Evolutionary conservation across 176 grass and related monocot genomes (phyloP), one percentile per base, ranked within the genome.

Genomic region (Aegilops tauschii): DNA sequence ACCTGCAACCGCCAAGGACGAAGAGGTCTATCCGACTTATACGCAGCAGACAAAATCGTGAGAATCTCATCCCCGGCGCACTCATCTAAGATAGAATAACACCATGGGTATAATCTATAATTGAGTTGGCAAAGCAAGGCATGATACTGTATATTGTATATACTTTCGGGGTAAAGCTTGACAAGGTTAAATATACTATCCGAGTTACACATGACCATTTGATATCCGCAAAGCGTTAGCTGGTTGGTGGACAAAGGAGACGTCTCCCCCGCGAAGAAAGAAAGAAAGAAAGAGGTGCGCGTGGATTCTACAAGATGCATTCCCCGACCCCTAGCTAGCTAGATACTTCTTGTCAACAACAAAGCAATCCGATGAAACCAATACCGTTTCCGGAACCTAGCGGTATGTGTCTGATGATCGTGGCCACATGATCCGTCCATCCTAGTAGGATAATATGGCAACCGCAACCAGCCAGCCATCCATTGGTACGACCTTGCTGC

Each of bases 251-350:
- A 31, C 45, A 70, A 69, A 82, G 25, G 69, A 70, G 50, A 37
- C 36, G 42, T 7, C 2, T 21, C 54, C 1, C 54, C 18, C 54
- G 54, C 54, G 54, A 20, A 9, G 7, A 59, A 59, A 21, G 17
- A 59, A 59, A 21, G 17, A 59, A 34, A 31, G 1, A 2, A 58
- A 3, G 18, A 8, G 54, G 50, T 5, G 18, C 21, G 18, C 2
- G 54, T 37, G 65, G 39, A 73, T 74, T 25, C 44, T 74, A 74
- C 72, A 50, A 40, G 72, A 75, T 75, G 72, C 72, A 28, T n/a
- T 14, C 70, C 69, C 69, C 50, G 50, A 5, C 50, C 70, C 70
- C 40, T 35, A 69, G 66, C 66, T 69, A 35, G 9, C 42, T 31
- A 52, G 64, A 69, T 21, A 4, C 23, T 29, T 83, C 42, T 29